These are phyloP conservation scores for Ophiosphaerella korrae DNA, from an alignment of 2,329 filamentous ascomycete species.

Conservation along the genomic window DNA sequence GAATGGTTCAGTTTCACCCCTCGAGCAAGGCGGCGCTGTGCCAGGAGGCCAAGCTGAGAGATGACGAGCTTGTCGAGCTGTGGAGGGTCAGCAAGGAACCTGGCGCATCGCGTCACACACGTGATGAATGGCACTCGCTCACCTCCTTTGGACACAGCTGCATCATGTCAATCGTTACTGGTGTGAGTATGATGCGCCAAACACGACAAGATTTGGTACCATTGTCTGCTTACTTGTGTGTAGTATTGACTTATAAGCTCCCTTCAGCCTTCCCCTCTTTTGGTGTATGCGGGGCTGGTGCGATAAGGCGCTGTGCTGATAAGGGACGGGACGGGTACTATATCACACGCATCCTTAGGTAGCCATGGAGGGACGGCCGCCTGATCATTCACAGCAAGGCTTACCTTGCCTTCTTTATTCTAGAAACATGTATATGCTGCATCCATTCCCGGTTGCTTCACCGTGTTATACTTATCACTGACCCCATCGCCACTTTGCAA, in stretches of 20 bases:
- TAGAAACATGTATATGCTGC: too few species aligned
- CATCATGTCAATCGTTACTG: slow-evolving; percentile 24
- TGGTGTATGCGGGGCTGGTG: slow-evolving; percentile 8
- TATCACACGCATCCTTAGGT: too few species aligned
- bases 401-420: background rate
- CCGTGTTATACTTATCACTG: background rate
- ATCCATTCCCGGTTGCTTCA: background rate
- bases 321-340: background rate
- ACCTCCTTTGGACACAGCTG: slow-evolving; percentile 48
- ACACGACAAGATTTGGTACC: too few species aligned
- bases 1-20: slow-evolving; percentile 89
- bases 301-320: slow-evolving; percentile 18
- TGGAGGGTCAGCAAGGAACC: slow-evolving; percentile 29
- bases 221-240: too few species aligned
- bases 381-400: too few species aligned
- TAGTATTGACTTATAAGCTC: background rate
- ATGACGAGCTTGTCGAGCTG: slow-evolving; percentile 97
- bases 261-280: background rate
- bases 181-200: too few species aligned
- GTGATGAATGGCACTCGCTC: slow-evolving; percentile 11
- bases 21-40: slow-evolving; percentile 84
- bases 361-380: too few species aligned
- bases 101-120: background rate
- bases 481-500: background rate
- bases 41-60: slow-evolving; percentile 83